Evolutionary conservation across 768 basidiomycete genomes (phyloP).

Genomic region (Boletus rex-veris): DNA sequence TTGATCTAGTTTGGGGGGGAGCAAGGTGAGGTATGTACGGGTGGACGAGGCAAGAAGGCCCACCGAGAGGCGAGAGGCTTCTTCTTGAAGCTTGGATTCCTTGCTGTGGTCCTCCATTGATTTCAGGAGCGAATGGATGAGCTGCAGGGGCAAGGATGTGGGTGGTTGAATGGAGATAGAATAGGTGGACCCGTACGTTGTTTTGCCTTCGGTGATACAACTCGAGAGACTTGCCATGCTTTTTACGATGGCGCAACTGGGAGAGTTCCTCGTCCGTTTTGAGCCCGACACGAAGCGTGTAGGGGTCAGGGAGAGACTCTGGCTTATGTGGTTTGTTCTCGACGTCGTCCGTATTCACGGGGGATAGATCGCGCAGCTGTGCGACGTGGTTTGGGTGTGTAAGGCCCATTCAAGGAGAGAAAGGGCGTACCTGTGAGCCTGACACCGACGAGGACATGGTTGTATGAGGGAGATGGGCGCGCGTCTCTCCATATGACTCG

Average conservation of each 20-base stretch:
- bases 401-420: background rate
- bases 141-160: constrained; percentile 40
- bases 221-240: constrained; percentile 60
- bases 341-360: constrained; percentile 20
- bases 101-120: constrained; percentile 86
- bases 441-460: background rate
- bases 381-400: background rate
- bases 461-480: background rate
- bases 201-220: constrained; percentile 72
- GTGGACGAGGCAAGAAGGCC: constrained; percentile 18
- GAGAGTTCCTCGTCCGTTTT: constrained; percentile 61
- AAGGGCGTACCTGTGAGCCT: background rate
- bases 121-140: constrained; percentile 85
- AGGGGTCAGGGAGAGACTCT: constrained; percentile 55
- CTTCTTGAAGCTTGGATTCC: constrained; percentile 71
- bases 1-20: constrained; percentile 61
- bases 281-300: constrained; percentile 56
- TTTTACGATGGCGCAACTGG: constrained; percentile 54
- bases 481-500: background rate
- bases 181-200: constrained; percentile 42
- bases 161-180: background rate
- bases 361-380: background rate
- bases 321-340: constrained; percentile 39
- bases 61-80: constrained; percentile 64
- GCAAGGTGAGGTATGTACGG: background rate